Evolutionary conservation across 768 basidiomycete species (phyloP), one percentile per base, ranked within the genome.

Genomic region (Aureoboletus auriporus): DNA sequence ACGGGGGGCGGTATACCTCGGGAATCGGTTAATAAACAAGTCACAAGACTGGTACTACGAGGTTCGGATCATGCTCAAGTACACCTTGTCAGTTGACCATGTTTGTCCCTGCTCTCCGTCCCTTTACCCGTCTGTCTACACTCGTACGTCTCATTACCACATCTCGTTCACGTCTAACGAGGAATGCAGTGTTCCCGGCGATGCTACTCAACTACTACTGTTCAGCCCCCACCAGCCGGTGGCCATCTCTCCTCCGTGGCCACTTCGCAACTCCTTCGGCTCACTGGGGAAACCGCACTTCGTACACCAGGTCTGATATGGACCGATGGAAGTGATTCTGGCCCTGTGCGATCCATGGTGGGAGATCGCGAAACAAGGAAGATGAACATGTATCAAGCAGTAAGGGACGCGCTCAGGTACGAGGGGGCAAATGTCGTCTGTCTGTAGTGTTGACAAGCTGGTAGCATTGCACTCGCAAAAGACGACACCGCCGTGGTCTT

Each of bases 361-460:
- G 88, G 81, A 16, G 89, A 89, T 13, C 78, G 89, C 43, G 88
- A 92, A 68, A 94, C 91, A 17, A 80, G 91, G 56, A 93, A 93
- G 72, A 95, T 95, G 92, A 97, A 97, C 63, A 73, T 86, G 56
- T 96, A 93, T 67, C 93, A 96, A 64, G 89, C 94, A 1, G 79
- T 97, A 12, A 77, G 94, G 40, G 92, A 95, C 64, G 92, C 91
- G 3, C 79, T 96, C 73, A 86, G 85, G 89, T 86, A 58, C 42
- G 70, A 55, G 23, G 23, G 20, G 20, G 23, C 28, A 43, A 39
- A 6, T 6, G 14, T 33, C 17, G 10, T 34, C 17, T 2, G 14
- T 42, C 39, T 27, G 6, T 10, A 10, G 9, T 53, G 9, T 34
- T 63, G 35, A 67, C 41, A 28, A 17, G 12, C 12, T n/a, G 11